Percentiles rank a stretch among this genome's conserved stretches.
phyloP scores from a whole-genome alignment of 805 yeast species.

The Ogataea glucozyma region DNA sequence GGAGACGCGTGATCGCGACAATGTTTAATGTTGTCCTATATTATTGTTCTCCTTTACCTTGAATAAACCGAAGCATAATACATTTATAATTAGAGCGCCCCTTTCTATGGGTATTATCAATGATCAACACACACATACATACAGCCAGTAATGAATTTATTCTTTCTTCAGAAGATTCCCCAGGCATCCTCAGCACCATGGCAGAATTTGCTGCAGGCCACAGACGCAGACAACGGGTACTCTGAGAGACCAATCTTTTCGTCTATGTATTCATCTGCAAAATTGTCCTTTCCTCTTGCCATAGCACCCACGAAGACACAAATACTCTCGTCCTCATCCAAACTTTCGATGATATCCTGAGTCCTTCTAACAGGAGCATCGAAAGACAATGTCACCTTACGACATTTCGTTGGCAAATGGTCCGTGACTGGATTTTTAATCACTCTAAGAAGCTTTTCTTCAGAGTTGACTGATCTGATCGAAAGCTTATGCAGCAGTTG shows the following conservation, averaged over 20 bases:
- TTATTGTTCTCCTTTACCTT: neutral
- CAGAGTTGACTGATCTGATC: constrained; percentile 92
- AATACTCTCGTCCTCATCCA: constrained; percentile 87
- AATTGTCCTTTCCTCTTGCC: constrained; percentile 97
- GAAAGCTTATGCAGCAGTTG: constrained; percentile 90
- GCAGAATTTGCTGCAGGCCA: constrained; percentile 96
- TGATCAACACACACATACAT: neutral
- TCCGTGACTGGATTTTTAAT: constrained; percentile 97
- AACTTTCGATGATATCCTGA: constrained; percentile 78
- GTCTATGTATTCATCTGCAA: constrained; percentile 96
- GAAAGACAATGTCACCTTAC: constrained; percentile 86
- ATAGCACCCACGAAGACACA: constrained; percentile 99
- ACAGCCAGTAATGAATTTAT: neutral
- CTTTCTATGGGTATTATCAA: neutral
- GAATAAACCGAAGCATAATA: constrained; percentile 1
- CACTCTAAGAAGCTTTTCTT: constrained; percentile 89
- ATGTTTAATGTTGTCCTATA: neutral
- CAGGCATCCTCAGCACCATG: constrained; percentile 99
- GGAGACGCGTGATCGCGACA: constrained; percentile 5
- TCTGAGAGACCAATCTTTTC: constrained; percentile 95
- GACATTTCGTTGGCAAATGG: constrained; percentile 94
- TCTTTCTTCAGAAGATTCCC: constrained; percentile 55
- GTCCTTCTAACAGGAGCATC: constrained; percentile 88
- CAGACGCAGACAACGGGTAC: constrained; percentile 94
- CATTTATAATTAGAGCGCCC: constrained; percentile 8